Base-by-base conservation (phyloP, 2,329 filamentous ascomycete species). In the Cladorrhinum sp. region DNA sequence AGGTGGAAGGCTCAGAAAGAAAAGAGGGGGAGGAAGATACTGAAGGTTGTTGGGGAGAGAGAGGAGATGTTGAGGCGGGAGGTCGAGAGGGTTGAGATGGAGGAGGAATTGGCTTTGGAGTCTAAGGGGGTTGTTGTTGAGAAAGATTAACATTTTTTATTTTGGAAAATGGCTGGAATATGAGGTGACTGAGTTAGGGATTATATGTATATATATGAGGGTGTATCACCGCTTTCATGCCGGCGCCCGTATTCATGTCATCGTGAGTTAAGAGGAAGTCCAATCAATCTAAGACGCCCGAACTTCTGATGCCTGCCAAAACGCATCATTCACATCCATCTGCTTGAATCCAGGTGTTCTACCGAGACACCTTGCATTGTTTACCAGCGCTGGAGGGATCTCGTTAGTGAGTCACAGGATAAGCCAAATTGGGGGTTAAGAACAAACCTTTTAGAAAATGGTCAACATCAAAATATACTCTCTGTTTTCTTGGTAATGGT, bases 331-430 rank as follows among this genome's bases (percentile, higher is more conserved):
- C 16, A 75, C 67, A 45, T 73, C 71, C 13, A 45, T 25, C 18
- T 62, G 62, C 13, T 67, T 67, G 55, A 74, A 70, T 0, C 72
- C 73, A 1, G 73, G 72, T 2, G 71, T 63, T 27, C 70, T 62
- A 1, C 72, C 72, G 0, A 75, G 62, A 57, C 73, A 75, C 0
- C 67, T 68, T 1, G 60, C 68, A 1, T 68, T 63, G 1, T 59
- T 36, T 2, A 66, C 65, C n/a, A 75, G 57, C 62, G 73, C 73
- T 73, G 56, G 32, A 36, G n/a, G n/a, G n/a, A n/a, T n/a, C n/a
- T n/a, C 20, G 29, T 32, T 32, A n/a, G n/a, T n/a, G n/a, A n/a
- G n/a, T n/a, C n/a, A n/a, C n/a, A n/a, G n/a, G n/a, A n/a, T n/a
- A n/a, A n/a, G n/a, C n/a, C n/a, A n/a, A n/a, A n/a, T n/a, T n/a